Conservation (phyloP, 306 rosid species). For the Begonia peltatifolia region DNA sequence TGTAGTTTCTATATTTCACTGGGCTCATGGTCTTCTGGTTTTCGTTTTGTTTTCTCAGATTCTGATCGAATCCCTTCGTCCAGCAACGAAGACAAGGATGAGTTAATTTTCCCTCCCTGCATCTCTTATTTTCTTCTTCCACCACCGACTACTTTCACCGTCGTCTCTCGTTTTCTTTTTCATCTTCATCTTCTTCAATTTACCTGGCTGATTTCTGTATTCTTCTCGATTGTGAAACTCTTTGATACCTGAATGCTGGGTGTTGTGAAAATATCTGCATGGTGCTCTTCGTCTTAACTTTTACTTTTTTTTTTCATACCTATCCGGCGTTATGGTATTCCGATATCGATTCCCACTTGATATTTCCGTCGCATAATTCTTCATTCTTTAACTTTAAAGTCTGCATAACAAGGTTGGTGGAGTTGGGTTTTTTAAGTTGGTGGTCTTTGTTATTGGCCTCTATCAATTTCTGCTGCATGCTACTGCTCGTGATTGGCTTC, state of each 20-base stretch:
- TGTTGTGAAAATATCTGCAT: conserved; percentile 19
- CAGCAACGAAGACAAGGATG: conserved; percentile 25
- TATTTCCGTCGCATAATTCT: background rate
- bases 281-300: conserved; percentile 8
- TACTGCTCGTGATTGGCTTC: background rate
- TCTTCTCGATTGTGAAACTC: conserved; percentile 9
- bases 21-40: conserved; percentile 2
- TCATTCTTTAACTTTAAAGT: background rate
- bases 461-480: background rate
- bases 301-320: background rate
- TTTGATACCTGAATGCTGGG: conserved; percentile 18
- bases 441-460: background rate
- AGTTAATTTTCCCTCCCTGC: conserved; percentile 27
- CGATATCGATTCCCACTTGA: background rate
- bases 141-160: no score
- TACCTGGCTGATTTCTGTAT: conserved; percentile 1
- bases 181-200: conserved; percentile 4
- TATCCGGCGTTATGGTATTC: background rate
- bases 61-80: conserved; percentile 44
- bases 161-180: background rate
- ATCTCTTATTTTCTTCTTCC: conserved; percentile 4
- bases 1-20: conserved; percentile 8
- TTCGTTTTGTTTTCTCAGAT: conserved; percentile 19
- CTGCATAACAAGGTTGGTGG: conserved; percentile 6
- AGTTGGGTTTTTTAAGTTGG: conserved; percentile 11